Conservation (phyloP, 129 eudicot genomes). For the Gnaphalium uliginosum region DNA sequence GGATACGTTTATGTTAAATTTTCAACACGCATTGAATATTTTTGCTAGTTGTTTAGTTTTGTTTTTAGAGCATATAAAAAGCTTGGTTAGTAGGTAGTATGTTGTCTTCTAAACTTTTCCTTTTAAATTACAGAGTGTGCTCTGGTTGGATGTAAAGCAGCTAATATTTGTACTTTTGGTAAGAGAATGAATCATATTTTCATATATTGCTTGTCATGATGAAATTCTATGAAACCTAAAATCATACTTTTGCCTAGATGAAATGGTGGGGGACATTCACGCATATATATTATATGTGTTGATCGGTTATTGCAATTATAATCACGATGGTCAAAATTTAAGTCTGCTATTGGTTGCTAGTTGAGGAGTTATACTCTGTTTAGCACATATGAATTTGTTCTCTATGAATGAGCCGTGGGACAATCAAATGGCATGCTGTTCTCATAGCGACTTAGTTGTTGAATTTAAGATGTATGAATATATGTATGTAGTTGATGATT, state of each 20-base stretch:
- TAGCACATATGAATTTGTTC: not conserved
- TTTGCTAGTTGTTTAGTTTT: not conserved
- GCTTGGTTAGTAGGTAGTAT: not conserved
- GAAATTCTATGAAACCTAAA: constrained; percentile 2
- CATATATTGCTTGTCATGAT: not conserved
- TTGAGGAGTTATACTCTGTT: constrained; percentile 5
- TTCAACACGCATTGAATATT: not conserved
- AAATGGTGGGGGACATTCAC: not conserved
- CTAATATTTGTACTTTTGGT: not conserved
- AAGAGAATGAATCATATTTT: not conserved
- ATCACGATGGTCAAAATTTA: not conserved
- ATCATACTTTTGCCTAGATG: not conserved
- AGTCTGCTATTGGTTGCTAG: constrained; percentile 10
- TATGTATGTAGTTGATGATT: not conserved
- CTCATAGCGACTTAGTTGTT: no score
- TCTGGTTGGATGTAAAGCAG: not conserved
- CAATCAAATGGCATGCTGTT: no score
- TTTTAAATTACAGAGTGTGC: not conserved
- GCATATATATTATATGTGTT: not conserved
- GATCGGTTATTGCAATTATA: not conserved
- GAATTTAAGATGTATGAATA: not conserved
- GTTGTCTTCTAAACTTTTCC: not conserved
- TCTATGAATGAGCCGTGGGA: not conserved
- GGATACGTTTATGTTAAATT: not conserved
- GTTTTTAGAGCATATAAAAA: not conserved